A percentile compares a stretch with the other conserved stretches of the same genome.
These are phyloP conservation scores for Pseudonitzschia multiseries DNA, from an alignment of 108 stramenopile species.

Conservation along the genomic window DNA sequence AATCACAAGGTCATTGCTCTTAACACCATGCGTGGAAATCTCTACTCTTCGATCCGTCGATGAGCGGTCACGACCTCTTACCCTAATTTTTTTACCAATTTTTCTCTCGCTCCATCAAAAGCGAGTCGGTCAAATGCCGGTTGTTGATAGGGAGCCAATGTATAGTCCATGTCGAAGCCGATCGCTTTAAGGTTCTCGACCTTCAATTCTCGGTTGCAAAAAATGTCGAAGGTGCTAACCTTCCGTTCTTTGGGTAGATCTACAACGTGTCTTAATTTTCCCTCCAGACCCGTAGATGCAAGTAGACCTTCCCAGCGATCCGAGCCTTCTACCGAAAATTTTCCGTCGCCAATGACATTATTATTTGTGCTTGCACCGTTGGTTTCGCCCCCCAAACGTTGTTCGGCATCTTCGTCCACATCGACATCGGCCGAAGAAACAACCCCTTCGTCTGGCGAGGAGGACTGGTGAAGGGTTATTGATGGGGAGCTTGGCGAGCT, in stretches of 20 bases:
- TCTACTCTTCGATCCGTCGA: too few relatives aligned
- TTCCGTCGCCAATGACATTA: neutral
- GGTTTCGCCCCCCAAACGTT: constrained; percentile 20
- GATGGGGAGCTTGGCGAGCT: neutral
- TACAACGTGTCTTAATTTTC: constrained; percentile 33
- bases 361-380: neutral
- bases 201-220: constrained; percentile 93
- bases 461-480: neutral
- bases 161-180: constrained; percentile 98
- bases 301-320: constrained; percentile 33
- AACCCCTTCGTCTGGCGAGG: neutral
- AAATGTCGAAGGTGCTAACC: constrained; percentile 67
- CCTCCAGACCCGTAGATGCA: constrained; percentile 35
- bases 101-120: constrained; percentile 93
- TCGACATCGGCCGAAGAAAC: constrained; percentile 37
- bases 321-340: constrained; percentile 9
- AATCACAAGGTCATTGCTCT: neutral
- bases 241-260: constrained; percentile 47
- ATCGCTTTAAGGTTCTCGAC: constrained; percentile 78
- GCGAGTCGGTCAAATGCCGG: constrained; percentile 92
- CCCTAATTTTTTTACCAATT: constrained; percentile 82
- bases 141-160: constrained; percentile 90
- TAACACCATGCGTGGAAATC: too few relatives aligned
- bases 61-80: constrained; percentile 17
- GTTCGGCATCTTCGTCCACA: constrained; percentile 42